These are phyloP conservation scores for Immersiella caudata DNA, from an alignment of 495 filamentous ascomycete species.

Conservation along the genomic window DNA sequence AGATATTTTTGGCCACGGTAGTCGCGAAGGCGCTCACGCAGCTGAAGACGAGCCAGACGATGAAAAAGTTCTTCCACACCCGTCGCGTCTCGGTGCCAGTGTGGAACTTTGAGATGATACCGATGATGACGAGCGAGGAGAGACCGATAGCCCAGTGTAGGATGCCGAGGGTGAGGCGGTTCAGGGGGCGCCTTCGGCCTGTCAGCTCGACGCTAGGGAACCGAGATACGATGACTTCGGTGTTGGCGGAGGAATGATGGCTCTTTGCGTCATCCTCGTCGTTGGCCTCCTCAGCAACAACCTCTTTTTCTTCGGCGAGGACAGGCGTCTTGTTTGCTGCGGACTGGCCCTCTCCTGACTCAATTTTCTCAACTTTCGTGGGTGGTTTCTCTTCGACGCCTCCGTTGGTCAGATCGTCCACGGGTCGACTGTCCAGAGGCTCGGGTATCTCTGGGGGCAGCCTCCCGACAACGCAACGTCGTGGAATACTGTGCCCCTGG, in stretches of 20 bases:
- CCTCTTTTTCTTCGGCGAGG: not conserved
- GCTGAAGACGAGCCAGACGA: slow-evolving; percentile 8
- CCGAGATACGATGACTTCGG: not conserved
- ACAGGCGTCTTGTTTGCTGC: not conserved
- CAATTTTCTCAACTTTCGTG: not conserved
- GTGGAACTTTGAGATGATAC: not conserved
- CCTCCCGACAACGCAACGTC: slow-evolving; percentile 3
- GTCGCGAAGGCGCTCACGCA: slow-evolving; percentile 1
- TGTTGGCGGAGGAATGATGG: not conserved
- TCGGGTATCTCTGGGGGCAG: not conserved
- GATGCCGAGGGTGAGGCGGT: not conserved
- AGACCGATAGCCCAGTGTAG: slow-evolving; percentile 6
- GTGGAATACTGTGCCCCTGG: not conserved
- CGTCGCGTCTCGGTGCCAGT: not conserved
- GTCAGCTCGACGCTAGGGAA: not conserved
- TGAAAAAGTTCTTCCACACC: not conserved
- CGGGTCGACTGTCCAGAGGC: not conserved
- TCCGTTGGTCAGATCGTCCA: not conserved
- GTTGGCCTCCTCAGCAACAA: not conserved
- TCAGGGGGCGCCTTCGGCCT: not conserved
- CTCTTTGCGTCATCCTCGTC: not conserved
- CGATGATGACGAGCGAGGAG: slow-evolving; percentile 13
- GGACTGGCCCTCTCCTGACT: not conserved
- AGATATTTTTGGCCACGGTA: not conserved
- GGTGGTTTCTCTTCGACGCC: not conserved